Evolutionary conservation across 116 monocot genomes (phyloP), one percentile per base, ranked within the genome.

Genomic region (Trichopus zeylanicus): DNA sequence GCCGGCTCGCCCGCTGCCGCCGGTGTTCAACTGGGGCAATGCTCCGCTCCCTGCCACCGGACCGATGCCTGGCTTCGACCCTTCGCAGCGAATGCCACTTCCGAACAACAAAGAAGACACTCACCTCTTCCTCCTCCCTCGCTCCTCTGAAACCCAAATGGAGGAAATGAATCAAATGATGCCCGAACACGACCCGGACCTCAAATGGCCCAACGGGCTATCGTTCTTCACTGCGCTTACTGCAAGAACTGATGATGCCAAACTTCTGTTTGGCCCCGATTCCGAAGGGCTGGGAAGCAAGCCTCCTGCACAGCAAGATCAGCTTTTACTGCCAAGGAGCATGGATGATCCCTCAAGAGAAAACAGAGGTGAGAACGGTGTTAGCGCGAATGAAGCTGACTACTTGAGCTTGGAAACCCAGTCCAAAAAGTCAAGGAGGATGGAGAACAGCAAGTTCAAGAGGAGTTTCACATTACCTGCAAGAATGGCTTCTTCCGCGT

Each of bases 401-500:
- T 72, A 74, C 64, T 31, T 81, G 59, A 66, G 81, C 64, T 46
- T 78, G 56, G 81, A 81, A 13, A 80, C 66, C 57, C 65, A 80
- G 18, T 55, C 77, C 13, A 62, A 48, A 51, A 92, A 76, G 63
- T 61, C 47, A 34, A 71, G 76, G 65, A 85, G 70, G 62, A 70
- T 73, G 63, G 92, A 84, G 8, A 53, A 48, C 26, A 52, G 26
- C 52, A 87, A 81, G 65, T 88, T 92, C 60, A 92, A 84, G 76
- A 81, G 87, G 81, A 92, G 92, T 62, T 88, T 79, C 66, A 93
- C 93, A 3, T 61, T 93, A 74, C 88, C 93, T 16, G 77, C 72
- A 1, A 70, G 81, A 34, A 85, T 81, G 77, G 68, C 46, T 7
- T 71, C 78, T 12, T 65, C 78, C 2, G 70, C 80, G 18, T 70